Percentiles rank a stretch among this genome's conserved stretches.
Evolutionary conservation across 2,329 filamentous ascomycete genomes (phyloP).

Genomic region (Cephalotrichum gorgonifer): DNA sequence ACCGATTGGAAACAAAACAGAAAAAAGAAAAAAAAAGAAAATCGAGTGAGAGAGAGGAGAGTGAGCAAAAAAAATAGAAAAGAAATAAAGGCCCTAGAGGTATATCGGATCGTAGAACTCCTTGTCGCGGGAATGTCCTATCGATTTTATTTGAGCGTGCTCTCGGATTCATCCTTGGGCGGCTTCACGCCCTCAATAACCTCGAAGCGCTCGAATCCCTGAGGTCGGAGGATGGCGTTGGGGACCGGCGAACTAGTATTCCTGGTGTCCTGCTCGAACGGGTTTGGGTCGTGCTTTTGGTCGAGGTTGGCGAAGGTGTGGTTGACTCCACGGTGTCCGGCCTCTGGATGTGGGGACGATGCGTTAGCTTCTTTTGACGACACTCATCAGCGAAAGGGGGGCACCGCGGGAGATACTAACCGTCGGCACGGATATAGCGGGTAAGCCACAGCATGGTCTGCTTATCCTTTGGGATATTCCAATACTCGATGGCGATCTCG

Average conservation of each 20-base stretch:
- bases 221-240: slow-evolving; percentile 52
- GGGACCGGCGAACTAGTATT: slow-evolving; percentile 52
- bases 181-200: slow-evolving; percentile 41
- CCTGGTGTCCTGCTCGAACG: slow-evolving; percentile 78
- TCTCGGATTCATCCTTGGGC: not conserved
- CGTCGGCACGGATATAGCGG: slow-evolving; percentile 76
- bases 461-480: slow-evolving; percentile 81
- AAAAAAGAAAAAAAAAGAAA: no score
- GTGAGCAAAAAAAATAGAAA: not conserved
- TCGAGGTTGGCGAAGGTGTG: slow-evolving; percentile 86
- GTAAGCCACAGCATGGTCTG: slow-evolving; percentile 79
- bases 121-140: no score
- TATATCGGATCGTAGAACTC: no score
- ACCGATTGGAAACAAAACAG: no score
- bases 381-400: no score
- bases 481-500: slow-evolving; percentile 83
- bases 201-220: slow-evolving; percentile 77
- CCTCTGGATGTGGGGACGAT: slow-evolving; percentile 40
- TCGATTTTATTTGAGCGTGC: no score
- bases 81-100: not conserved
- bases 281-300: slow-evolving; percentile 81
- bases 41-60: no score
- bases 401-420: slow-evolving; percentile 6
- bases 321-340: slow-evolving; percentile 87
- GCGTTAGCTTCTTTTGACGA: not conserved